Percentiles rank a stretch among this genome's conserved stretches.
phyloP scores from a whole-genome alignment of 2,329 filamentous ascomycete genomes.

The Curvularia eragrostidis region DNA sequence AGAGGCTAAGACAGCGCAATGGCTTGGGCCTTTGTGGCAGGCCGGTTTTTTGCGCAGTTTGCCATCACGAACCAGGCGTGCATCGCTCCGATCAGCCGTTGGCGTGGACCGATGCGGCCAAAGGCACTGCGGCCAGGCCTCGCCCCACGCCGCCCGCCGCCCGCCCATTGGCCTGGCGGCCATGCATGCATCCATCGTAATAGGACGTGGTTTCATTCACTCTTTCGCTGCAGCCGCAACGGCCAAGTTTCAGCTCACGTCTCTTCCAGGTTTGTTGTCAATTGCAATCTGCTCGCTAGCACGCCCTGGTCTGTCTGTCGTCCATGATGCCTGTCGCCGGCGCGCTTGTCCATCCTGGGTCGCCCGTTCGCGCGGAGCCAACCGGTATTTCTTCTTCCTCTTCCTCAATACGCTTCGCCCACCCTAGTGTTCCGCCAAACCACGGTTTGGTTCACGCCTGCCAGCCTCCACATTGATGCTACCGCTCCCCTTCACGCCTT shows the following conservation, averaged over 20 bases:
- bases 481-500: conserved; percentile 10
- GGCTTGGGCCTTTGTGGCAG: neutral
- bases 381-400: conserved; percentile 20
- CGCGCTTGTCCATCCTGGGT: conserved; percentile 22
- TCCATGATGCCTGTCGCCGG: conserved; percentile 22
- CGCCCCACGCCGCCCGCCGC: conserved; percentile 20
- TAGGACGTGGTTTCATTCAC: conserved; percentile 31
- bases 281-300: conserved; percentile 26
- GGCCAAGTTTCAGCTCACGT: conserved; percentile 41
- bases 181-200: conserved; percentile 25
- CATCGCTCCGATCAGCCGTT: conserved; percentile 34
- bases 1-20: conserved; percentile 2
- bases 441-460: conserved; percentile 10
- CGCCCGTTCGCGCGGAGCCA: conserved; percentile 20
- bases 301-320: conserved; percentile 25
- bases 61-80: conserved; percentile 19
- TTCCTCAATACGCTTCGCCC: conserved; percentile 23
- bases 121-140: conserved; percentile 34
- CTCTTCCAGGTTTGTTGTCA: conserved; percentile 48
- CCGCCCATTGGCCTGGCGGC: conserved; percentile 33
- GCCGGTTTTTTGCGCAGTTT: conserved; percentile 13
- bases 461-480: conserved; percentile 31
- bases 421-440: conserved; percentile 23
- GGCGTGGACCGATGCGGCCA: conserved; percentile 30
- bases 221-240: conserved; percentile 25